Percentiles rank a stretch among this genome's conserved stretches.
Evolutionary conservation across 129 eudicot species (phyloP).

Genomic region (Chrysanthemum seticuspe): DNA sequence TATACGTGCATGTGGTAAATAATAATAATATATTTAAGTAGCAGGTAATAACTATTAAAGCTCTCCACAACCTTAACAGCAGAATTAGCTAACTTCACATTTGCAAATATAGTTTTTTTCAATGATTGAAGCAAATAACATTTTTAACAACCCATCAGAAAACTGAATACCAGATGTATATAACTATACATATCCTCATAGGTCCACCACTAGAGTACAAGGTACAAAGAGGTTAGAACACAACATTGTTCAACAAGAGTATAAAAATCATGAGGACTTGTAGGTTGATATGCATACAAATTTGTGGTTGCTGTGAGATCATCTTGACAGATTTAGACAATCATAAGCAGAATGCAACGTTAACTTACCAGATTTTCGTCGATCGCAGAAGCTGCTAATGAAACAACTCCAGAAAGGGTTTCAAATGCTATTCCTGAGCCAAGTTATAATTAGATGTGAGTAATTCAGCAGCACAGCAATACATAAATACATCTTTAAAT

Average conservation of each 20-base stretch:
- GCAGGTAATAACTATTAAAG: not conserved
- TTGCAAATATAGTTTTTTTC: not conserved
- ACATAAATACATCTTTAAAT: not conserved
- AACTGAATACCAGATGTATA: not conserved
- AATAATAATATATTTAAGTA: not conserved
- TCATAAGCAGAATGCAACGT: slow-evolving; percentile 16
- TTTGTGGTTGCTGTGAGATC: not conserved
- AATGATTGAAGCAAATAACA: slow-evolving; percentile 3
- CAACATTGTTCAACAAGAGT: not conserved
- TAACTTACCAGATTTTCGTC: slow-evolving; percentile 63
- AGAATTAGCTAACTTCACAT: slow-evolving; percentile 17
- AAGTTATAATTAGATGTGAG: slow-evolving; percentile 18
- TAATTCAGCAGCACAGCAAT: not conserved
- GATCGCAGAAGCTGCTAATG: slow-evolving; percentile 70
- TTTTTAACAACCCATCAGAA: slow-evolving; percentile 1
- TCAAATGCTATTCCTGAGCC: slow-evolving; percentile 82
- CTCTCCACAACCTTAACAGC: not conserved
- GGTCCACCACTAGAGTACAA: not conserved
- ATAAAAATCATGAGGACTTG: not conserved
- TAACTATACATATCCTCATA: not conserved
- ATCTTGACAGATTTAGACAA: not conserved
- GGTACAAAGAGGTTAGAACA: not conserved
- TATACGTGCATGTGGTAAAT: not conserved
- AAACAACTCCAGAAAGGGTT: slow-evolving; percentile 79
- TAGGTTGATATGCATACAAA: not conserved